A percentile compares a stretch with the other conserved stretches of the same genome.
These are phyloP conservation scores for Nigrospora oryzae DNA, from an alignment of 2,329 filamentous ascomycete species.

Conservation along the genomic window DNA sequence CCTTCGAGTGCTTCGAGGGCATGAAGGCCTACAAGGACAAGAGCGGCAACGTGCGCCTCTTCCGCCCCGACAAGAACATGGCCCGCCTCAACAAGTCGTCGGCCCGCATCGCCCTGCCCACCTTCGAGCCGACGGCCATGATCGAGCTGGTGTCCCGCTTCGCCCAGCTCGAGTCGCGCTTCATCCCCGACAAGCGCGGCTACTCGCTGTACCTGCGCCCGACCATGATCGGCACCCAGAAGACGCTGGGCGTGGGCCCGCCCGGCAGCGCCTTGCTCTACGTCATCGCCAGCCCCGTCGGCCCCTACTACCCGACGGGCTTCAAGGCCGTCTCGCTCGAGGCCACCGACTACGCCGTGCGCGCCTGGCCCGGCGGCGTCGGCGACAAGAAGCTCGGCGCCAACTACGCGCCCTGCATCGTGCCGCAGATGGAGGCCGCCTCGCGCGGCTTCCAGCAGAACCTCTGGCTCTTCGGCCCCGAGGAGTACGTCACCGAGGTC, in stretches of 20 bases:
- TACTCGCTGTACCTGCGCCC: constrained; percentile 95
- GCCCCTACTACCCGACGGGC: constrained; percentile 95
- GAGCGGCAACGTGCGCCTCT: constrained; percentile 70
- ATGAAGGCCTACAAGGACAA: constrained; percentile 98
- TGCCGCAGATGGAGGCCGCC: constrained; percentile 90
- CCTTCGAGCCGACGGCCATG: constrained; percentile 65
- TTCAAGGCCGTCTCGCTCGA: constrained; percentile 97
- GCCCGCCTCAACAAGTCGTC: constrained; percentile 84
- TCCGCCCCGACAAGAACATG: constrained; percentile 97
- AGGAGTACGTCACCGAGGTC: constrained; percentile 94
- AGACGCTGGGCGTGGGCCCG: constrained; percentile 85
- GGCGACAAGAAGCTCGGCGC: constrained; percentile 98
- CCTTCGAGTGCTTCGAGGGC: constrained; percentile 95
- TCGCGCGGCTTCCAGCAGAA: constrained; percentile 95
- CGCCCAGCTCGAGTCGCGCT: constrained; percentile 72
- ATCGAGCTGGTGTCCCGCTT: constrained; percentile 77
- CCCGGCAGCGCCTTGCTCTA: constrained; percentile 87
- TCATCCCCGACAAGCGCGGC: constrained; percentile 78
- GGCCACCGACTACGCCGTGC: constrained; percentile 92
- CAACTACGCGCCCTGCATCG: constrained; percentile 98
- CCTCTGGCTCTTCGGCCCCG: constrained; percentile 92
- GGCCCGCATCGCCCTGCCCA: constrained; percentile 85
- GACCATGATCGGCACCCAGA: constrained; percentile 95
- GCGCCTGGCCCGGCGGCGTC: constrained; percentile 95
- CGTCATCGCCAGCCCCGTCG: constrained; percentile 92